Evolutionary conservation across 768 basidiomycete species (phyloP).

Genomic region (Hirschioporus abietinus): DNA sequence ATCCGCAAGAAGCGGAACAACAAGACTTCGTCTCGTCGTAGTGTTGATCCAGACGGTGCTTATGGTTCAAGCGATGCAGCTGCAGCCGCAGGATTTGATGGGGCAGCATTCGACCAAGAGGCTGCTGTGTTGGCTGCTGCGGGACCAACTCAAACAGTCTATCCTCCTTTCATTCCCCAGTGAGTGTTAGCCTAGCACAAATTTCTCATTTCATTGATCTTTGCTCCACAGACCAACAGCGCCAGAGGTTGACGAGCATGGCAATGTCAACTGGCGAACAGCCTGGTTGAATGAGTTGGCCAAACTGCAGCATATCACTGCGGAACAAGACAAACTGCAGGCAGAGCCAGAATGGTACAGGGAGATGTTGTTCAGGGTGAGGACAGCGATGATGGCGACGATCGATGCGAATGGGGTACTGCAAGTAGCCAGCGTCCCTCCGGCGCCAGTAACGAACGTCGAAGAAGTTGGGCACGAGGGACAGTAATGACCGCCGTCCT

Average conservation of each 20-base stretch:
- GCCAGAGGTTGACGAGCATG: constrained; percentile 69
- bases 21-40: constrained; percentile 32
- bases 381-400: constrained; percentile 60
- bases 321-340: constrained; percentile 77
- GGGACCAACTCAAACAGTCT: constrained; percentile 50
- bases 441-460: background rate
- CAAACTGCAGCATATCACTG: constrained; percentile 69
- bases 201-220: background rate
- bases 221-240: constrained; percentile 35
- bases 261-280: constrained; percentile 73
- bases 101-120: constrained; percentile 46
- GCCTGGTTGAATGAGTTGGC: constrained; percentile 79
- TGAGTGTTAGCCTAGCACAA: background rate
- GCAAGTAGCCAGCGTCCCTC: constrained; percentile 4
- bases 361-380: constrained; percentile 79
- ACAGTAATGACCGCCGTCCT: background rate
- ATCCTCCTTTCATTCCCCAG: constrained; percentile 41
- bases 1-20: constrained; percentile 74
- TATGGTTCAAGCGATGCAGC: constrained; percentile 49
- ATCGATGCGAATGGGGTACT: constrained; percentile 27
- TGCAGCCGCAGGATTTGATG: constrained; percentile 32
- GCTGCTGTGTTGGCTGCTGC: constrained; percentile 53
- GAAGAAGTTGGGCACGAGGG: background rate
- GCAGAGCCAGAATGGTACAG: constrained; percentile 81
- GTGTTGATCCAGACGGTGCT: constrained; percentile 44